Evolutionary conservation across 2,329 filamentous ascomycete genomes (phyloP).

Genomic region (Blastomyces emzantsi): DNA sequence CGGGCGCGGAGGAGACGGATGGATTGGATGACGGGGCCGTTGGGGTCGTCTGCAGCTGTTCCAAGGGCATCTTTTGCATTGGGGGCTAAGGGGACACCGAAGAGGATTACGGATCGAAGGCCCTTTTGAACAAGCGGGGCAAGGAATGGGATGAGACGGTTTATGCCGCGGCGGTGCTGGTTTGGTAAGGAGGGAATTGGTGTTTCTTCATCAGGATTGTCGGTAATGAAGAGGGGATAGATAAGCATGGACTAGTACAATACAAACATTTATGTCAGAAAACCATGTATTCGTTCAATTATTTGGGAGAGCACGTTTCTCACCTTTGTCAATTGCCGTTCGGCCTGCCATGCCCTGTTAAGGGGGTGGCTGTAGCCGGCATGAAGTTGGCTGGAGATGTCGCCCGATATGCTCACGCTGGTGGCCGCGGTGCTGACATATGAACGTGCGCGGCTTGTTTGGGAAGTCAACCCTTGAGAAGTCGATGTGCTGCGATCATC

Average conservation of each 20-base stretch:
- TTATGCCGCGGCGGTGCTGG: constrained; percentile 79
- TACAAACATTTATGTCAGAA: not conserved
- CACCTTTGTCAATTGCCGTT: constrained; percentile 78
- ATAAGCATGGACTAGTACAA: constrained; percentile 81
- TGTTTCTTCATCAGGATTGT: constrained; percentile 85
- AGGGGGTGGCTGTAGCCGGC: constrained; percentile 75
- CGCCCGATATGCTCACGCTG: constrained; percentile 46
- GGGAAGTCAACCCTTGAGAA: constrained; percentile 31
- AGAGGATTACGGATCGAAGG: constrained; percentile 85
- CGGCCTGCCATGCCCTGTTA: constrained; percentile 71
- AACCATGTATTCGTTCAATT: not conserved
- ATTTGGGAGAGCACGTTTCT: constrained; percentile 18
- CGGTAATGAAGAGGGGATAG: constrained; percentile 93
- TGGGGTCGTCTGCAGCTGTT: constrained; percentile 83
- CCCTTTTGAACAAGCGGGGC: constrained; percentile 82
- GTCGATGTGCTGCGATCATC: constrained; percentile 38
- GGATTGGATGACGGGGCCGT: constrained; percentile 79
- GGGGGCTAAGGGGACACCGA: constrained; percentile 78
- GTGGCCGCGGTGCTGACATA: constrained; percentile 42
- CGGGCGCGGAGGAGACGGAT: constrained; percentile 75
- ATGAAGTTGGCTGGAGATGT: constrained; percentile 76
- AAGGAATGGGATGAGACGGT: constrained; percentile 75
- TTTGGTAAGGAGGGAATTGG: constrained; percentile 84
- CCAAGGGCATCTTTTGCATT: constrained; percentile 83
- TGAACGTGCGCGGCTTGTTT: constrained; percentile 33